Conservation (phyloP, 768 basidiomycete genomes). For the Strobilomyces confusus region DNA sequence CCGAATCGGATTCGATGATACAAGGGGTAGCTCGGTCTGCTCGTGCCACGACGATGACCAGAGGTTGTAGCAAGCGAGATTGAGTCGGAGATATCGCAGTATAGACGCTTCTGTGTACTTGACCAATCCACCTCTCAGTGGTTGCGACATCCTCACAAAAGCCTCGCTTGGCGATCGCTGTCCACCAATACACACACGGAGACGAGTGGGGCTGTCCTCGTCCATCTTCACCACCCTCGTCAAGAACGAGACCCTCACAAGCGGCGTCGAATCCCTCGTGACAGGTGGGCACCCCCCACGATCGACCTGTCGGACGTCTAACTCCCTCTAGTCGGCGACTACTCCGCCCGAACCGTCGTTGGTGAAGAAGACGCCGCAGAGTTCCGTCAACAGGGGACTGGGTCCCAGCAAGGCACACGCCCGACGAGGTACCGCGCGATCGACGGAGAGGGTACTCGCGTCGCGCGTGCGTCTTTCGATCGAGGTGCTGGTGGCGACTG, state of each 20-base stretch:
- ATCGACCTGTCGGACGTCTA: no score
- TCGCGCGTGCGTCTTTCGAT: conserved; percentile 56
- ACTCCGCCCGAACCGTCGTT: conserved; percentile 89
- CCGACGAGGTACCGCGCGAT: conserved; percentile 74
- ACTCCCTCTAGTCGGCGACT: conserved; percentile 96
- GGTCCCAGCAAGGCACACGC: conserved; percentile 53
- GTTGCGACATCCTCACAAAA: no score
- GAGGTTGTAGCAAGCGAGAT: no score
- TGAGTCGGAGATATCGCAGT: no score
- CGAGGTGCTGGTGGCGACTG: not conserved
- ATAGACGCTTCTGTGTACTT: no score
- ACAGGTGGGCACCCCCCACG: no score
- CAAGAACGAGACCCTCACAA: conserved; percentile 80
- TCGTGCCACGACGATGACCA: no score
- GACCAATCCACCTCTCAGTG: no score
- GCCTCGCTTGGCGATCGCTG: no score
- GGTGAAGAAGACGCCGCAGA: conserved; percentile 93
- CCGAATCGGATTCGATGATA: no score
- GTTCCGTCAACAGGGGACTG: conserved; percentile 71
- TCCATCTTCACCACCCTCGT: conserved; percentile 84
- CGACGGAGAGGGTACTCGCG: conserved; percentile 74
- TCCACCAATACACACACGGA: conserved; percentile 55
- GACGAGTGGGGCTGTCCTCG: conserved; percentile 76
- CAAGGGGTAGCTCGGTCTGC: no score
- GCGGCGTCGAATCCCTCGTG: conserved; percentile 89